A percentile compares a stretch with the other conserved stretches of the same genome.
Evolutionary conservation across 208 protist species (phyloP).

Genomic region (Trichomonas vaginalis): DNA sequence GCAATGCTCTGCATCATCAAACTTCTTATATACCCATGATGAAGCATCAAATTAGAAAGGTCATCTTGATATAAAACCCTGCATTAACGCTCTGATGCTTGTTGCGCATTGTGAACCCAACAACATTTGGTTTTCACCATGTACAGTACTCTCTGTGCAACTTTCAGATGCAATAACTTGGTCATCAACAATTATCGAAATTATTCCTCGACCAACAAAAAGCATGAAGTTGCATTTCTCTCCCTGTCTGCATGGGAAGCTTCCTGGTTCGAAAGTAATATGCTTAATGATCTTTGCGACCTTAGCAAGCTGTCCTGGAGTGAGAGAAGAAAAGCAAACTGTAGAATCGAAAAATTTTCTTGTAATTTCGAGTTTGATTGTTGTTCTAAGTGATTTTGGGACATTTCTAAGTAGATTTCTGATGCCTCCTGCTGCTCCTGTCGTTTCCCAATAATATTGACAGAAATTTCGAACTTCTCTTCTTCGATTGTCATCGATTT

Average conservation of each 20-base stretch:
- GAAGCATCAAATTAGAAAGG: background rate
- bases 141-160: background rate
- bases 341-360: background rate
- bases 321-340: background rate
- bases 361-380: background rate
- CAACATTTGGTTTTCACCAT: background rate
- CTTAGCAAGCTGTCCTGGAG: background rate
- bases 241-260: background rate
- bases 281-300: background rate
- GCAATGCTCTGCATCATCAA: background rate
- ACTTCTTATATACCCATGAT: background rate
- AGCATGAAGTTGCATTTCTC: background rate
- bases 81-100: background rate
- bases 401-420: background rate
- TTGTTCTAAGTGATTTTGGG: background rate
- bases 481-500: background rate
- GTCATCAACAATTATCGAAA: background rate
- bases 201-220: background rate
- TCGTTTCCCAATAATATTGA: background rate
- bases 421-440: background rate
- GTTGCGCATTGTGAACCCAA: background rate
- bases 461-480: background rate
- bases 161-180: background rate
- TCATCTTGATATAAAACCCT: background rate
- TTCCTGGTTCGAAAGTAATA: background rate